Conservation (phyloP, 148 eudicot genomes). For the Silene uniflora region DNA sequence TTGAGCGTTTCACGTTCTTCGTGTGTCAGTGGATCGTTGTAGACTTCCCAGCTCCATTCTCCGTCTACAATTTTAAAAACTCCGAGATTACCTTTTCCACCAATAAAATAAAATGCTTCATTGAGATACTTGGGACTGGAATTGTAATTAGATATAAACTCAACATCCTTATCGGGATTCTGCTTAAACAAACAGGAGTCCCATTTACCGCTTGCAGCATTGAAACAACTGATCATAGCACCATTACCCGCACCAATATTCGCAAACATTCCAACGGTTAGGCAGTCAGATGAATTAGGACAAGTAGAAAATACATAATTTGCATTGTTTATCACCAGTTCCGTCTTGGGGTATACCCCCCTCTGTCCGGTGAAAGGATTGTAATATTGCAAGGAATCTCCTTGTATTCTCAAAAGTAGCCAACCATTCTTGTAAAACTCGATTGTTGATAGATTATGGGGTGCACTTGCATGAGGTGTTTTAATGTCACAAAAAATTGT, state of each 20-base stretch:
- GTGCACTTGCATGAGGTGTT: too few relatives aligned
- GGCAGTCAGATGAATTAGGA: background rate
- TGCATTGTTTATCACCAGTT: too few relatives aligned
- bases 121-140: background rate
- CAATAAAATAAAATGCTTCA: constrained; percentile 5
- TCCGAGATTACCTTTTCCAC: too few relatives aligned
- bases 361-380: too few relatives aligned
- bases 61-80: background rate
- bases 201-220: background rate
- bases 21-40: background rate
- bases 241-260: too few relatives aligned
- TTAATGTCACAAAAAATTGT: too few relatives aligned
- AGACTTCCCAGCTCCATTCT: background rate
- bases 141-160: background rate
- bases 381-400: too few relatives aligned
- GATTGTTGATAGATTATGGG: too few relatives aligned
- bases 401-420: too few relatives aligned
- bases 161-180: background rate
- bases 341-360: too few relatives aligned
- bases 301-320: too few relatives aligned
- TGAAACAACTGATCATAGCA: background rate
- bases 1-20: background rate
- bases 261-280: background rate
- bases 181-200: background rate
- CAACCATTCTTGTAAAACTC: too few relatives aligned